phyloP scores from a whole-genome alignment of 176 grass and related monocot genomes.

The Pontederia paniculata region DNA sequence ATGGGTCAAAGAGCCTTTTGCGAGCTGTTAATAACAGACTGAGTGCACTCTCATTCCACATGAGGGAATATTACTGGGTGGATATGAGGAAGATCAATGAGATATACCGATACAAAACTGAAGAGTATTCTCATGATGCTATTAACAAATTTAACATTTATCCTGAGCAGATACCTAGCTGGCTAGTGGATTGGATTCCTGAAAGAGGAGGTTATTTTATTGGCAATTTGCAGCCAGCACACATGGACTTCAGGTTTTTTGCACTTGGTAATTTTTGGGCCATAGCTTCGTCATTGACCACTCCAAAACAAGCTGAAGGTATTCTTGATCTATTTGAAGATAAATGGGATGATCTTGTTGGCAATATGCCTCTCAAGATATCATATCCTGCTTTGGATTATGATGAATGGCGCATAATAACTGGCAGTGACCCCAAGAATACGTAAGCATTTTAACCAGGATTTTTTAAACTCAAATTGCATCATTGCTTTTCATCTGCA shows the following conservation, averaged over 20 bases:
- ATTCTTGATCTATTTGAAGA: conserved; percentile 33
- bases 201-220: conserved; percentile 15
- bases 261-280: conserved; percentile 40
- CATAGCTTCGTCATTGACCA: conserved; percentile 31
- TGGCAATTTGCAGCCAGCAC: conserved; percentile 38
- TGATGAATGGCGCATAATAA: conserved; percentile 44
- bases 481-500: background rate
- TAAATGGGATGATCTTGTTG: conserved; percentile 41
- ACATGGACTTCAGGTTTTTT: conserved; percentile 49
- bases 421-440: conserved; percentile 38
- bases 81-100: conserved; percentile 17
- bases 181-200: conserved; percentile 19
- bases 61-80: conserved; percentile 19
- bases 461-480: background rate
- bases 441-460: conserved; percentile 24
- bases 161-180: conserved; percentile 15
- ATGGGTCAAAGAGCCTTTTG: conserved; percentile 6
- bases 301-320: conserved; percentile 33
- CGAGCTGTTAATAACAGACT: conserved; percentile 17
- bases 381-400: conserved; percentile 33
- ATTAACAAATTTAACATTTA: conserved; percentile 21
- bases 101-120: conserved; percentile 16
- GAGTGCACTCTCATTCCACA: conserved; percentile 18
- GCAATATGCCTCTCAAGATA: conserved; percentile 41
- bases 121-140: conserved; percentile 19